Base-by-base conservation (phyloP, 73 alveolate species). In the Tetrahymena elliotti region DNA sequence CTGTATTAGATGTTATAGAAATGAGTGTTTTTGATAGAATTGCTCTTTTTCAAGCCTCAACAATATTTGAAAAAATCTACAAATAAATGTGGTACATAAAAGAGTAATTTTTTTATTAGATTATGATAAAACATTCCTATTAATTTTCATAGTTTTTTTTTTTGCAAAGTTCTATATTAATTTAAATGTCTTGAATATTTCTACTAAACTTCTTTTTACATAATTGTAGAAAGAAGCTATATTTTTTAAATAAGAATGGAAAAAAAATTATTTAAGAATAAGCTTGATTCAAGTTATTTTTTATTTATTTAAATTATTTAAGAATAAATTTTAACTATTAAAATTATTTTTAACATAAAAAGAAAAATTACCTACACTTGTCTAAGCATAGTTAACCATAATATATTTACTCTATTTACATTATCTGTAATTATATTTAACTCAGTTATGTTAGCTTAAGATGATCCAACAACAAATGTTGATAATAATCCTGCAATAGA, bases 381-480 rank as follows among this genome's bases (percentile, higher is more conserved):
- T 31, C 33, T 68, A 18, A 1, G 22, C 6, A 68, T 68, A 7
- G 18, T 68, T 16, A 68, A n/a, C 38, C 88, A 68, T 68, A n/a
- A 3, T 31, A 24, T 68, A 68, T 96, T 96, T 38, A 97, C 95
- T 38, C 24, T 94, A 6, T 20, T 95, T 4, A 39, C 96, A 0
- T n/a, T 96, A 2, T 6, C 52, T 7, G 96, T 96, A 33, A 96
- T 96, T 33, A 33, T 96, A 34, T 83, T 84, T 47, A 98, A 98
- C 83, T 96, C 98, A 12, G 93, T 98, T 9, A 84, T 96, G 41
- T 97, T 98, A 24, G 99, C 99, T 6, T 35, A 94, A n/a, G 98
- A 97, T 37, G 99, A 98, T 93, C 99, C 99, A 18, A 97, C 98
- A n/a, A 93, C 96, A 2, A 88, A 93, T 52, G 93, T 16, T 4